Evolutionary conservation across 768 basidiomycete species (phyloP), one percentile per base, ranked within the genome.

Genomic region (Russula abietina): DNA sequence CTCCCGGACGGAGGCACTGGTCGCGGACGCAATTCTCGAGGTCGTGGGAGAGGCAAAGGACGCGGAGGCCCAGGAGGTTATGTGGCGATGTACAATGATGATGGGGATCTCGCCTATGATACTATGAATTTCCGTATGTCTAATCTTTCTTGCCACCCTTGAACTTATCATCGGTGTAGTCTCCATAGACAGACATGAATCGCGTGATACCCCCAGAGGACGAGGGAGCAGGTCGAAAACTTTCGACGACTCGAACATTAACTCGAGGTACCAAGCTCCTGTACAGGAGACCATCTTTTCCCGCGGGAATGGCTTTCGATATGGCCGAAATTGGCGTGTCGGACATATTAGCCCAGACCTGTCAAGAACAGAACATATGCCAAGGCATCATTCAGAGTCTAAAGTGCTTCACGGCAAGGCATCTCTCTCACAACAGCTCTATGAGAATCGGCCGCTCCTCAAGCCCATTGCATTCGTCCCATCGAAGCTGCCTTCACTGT

Each of bases 401-500:
- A 76, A 73, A 67, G 65, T 74, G 22, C 71, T 74, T 12, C 68
- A 72, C n/a, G 76, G 79, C 51, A 79, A 79, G 3, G 79, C 79
- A 2, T 75, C 85, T 4, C 73, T 87, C 19, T 87, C 87, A 1
- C 78, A 75, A 26, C 68, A 86, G 48, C 74, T 88, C 9, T 78
- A 81, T 62, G 73, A 79, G 28, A 81, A 83, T 43, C 75, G 89
- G 32, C 88, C 87, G 1, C 75, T 84, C 0, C 75, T 91, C 19
- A 76, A 77, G n/a, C 90, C 89, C 0, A 75, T 93, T 66, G 73
- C 74, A 14, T 92, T 93, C 66, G 88, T 92, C 14, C 83, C 77
- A 19, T 83, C 87, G 0, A 75, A 78, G 12, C 56, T 80, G 2
- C 74, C 80, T 57, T 72, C 80, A 69, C 59, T 79, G 76, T 74